These are phyloP conservation scores for Endogone sp. DNA, from an alignment of 192 early-diverging fungal species.

Conservation along the genomic window DNA sequence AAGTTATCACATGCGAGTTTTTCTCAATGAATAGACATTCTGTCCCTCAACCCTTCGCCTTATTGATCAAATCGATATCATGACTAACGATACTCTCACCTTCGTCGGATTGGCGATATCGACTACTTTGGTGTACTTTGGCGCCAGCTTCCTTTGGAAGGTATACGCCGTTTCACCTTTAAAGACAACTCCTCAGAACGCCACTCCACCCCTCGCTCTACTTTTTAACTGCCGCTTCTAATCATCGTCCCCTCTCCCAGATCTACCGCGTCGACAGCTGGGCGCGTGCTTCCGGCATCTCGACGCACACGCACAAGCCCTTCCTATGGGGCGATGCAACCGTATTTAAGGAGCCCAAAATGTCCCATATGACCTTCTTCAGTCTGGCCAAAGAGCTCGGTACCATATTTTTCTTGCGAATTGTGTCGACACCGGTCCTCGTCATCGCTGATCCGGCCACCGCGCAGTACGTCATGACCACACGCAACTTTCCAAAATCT, in stretches of 20 bases:
- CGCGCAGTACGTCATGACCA: neutral
- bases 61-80: no score
- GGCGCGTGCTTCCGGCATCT: neutral
- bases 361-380: neutral
- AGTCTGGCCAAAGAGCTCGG: neutral
- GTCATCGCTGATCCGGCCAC: neutral
- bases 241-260: neutral
- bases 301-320: neutral
- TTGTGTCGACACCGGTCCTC: neutral
- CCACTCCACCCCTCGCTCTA: neutral
- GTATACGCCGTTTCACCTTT: neutral
- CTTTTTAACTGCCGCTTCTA: neutral
- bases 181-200: no score
- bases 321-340: neutral
- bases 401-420: neutral
- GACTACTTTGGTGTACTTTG: neutral
- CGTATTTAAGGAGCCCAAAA: neutral
- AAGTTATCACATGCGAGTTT: no score
- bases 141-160: neutral
- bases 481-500: neutral
- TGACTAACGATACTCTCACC: no score
- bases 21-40: no score
- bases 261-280: neutral
- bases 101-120: neutral
- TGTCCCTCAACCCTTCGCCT: no score